Conservation (phyloP, 371 early-diverging fungal genomes). For the Mycotypha africana region DNA sequence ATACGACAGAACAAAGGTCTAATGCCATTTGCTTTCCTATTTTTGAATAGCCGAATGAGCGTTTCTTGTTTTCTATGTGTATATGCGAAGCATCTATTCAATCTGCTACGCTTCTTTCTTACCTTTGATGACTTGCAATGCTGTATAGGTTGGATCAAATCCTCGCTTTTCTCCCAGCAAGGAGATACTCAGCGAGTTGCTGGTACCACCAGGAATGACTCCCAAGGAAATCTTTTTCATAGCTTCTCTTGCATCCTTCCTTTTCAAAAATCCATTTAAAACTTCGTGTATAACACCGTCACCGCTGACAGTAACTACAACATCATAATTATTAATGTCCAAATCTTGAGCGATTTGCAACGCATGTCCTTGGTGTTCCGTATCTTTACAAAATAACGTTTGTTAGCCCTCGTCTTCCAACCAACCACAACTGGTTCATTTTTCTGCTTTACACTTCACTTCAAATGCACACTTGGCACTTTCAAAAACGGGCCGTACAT, state of each 20-base stretch:
- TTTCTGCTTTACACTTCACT: slow-evolving; percentile 54
- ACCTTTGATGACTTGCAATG: slow-evolving; percentile 56
- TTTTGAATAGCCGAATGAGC: too few species aligned
- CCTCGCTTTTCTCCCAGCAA: slow-evolving; percentile 49
- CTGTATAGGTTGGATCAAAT: slow-evolving; percentile 39
- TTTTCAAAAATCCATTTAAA: slow-evolving; percentile 65
- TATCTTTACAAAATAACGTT: slow-evolving; percentile 40
- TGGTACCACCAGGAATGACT: slow-evolving; percentile 61
- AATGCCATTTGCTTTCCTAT: slow-evolving; percentile 15
- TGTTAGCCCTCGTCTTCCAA: too few species aligned
- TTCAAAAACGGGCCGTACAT: slow-evolving; percentile 61
- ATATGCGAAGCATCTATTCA: background rate
- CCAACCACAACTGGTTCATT: too few species aligned
- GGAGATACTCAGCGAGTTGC: slow-evolving; percentile 53
- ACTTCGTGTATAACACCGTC: slow-evolving; percentile 81
- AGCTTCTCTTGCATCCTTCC: slow-evolving; percentile 51
- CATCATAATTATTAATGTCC: slow-evolving; percentile 50
- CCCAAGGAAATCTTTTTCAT: slow-evolving; percentile 58
- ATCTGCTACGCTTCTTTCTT: background rate
- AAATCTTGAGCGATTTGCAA: slow-evolving; percentile 55
- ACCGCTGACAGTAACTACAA: slow-evolving; percentile 66
- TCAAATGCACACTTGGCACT: slow-evolving; percentile 57
- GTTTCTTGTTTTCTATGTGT: too few species aligned
- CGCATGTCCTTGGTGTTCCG: slow-evolving; percentile 60
- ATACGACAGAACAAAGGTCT: slow-evolving; percentile 58